Evolutionary conservation across 148 eudicot species (phyloP).

Genomic region (Arctostaphylos glauca): DNA sequence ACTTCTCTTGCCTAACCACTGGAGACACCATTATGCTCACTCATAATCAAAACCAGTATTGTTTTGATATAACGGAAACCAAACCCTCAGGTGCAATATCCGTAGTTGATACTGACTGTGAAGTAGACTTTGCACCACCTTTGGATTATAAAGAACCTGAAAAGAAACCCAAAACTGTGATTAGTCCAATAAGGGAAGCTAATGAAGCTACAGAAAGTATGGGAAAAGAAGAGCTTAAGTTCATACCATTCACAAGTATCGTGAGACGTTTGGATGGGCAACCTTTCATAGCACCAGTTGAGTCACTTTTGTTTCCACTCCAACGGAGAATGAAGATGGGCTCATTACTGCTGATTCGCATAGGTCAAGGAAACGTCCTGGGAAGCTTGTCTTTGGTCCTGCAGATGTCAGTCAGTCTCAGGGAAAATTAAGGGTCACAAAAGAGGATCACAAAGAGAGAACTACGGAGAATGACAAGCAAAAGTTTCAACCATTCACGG

Average conservation of each 20-base stretch:
- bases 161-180: conserved; percentile 10
- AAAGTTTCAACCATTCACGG: conserved; percentile 20
- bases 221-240: conserved; percentile 12
- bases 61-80: conserved; percentile 13
- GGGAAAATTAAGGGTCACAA: not conserved
- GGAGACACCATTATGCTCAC: conserved; percentile 23
- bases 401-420: not conserved
- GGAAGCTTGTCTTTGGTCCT: conserved; percentile 8
- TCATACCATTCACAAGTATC: conserved; percentile 16
- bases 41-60: not conserved
- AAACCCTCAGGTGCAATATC: conserved; percentile 18
- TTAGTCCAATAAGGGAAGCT: not conserved
- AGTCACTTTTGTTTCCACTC: not conserved
- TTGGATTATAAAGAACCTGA: conserved; percentile 25
- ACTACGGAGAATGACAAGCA: not conserved
- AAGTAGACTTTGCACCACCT: conserved; percentile 18
- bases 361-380: not conserved
- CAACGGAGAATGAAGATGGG: not conserved
- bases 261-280: conserved; percentile 16
- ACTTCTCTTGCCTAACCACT: conserved; percentile 16
- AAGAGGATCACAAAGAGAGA: not conserved
- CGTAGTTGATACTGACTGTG: conserved; percentile 20
- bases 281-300: not conserved
- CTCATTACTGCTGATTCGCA: not conserved
- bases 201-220: not conserved